These are phyloP conservation scores for Diplotaxis tenuifolia DNA, from an alignment of 345 rosid species.

Conservation along the genomic window DNA sequence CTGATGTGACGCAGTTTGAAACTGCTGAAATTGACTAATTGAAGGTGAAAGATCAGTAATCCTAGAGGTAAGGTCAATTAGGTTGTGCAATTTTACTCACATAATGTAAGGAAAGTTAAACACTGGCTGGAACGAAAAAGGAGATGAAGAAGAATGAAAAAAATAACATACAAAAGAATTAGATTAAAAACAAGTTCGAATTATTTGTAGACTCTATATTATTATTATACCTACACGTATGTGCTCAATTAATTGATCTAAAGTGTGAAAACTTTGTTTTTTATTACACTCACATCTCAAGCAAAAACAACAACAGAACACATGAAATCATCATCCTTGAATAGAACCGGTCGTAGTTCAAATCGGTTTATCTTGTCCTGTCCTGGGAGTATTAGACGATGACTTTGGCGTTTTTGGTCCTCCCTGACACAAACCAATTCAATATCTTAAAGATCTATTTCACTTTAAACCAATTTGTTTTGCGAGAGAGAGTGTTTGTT, in stretches of 20 bases:
- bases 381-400: slow-evolving; percentile 5
- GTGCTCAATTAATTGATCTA: background rate
- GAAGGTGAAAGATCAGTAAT: too few relatives aligned
- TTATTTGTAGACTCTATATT: background rate
- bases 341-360: background rate
- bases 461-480: background rate
- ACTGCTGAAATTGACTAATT: too few relatives aligned
- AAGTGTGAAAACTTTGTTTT: background rate
- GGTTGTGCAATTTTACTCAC: too few relatives aligned
- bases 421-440: slow-evolving; percentile 21
- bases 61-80: too few relatives aligned
- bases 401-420: slow-evolving; percentile 28
- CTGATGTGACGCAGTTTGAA: too few relatives aligned
- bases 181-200: background rate
- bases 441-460: background rate
- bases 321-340: slow-evolving; percentile 11
- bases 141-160: background rate
- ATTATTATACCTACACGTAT: background rate
- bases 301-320: background rate
- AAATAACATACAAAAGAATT: slow-evolving; percentile 20
- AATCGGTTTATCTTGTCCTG: background rate
- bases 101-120: too few relatives aligned
- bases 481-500: background rate
- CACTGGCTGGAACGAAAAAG: background rate
- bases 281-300: slow-evolving; percentile 2